Evolutionary conservation across 352 stramenopile species (phyloP).

Genomic region (Globisporangium barbulae): DNA sequence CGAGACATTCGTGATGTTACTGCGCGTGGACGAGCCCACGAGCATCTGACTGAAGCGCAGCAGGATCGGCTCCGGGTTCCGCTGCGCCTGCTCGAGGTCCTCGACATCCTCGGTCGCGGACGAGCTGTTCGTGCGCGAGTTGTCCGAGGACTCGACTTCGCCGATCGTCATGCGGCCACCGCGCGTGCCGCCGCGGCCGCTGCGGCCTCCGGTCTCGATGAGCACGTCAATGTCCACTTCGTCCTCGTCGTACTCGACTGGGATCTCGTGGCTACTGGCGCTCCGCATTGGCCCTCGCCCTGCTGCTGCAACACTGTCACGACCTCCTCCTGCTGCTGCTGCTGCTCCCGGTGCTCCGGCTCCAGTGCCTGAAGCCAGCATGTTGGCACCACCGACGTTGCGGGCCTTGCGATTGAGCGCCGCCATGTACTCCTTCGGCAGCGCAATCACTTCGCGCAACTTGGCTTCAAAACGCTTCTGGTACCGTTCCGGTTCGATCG

Average conservation of each 20-base stretch:
- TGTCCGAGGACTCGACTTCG: constrained; percentile 31
- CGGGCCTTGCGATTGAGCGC: constrained; percentile 9
- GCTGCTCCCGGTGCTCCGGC: not conserved
- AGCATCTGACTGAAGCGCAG: constrained; percentile 39
- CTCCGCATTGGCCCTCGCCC: not conserved
- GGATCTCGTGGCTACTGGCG: not conserved
- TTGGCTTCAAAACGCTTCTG: constrained; percentile 82
- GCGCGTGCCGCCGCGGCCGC: not conserved
- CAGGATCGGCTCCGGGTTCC: constrained; percentile 54
- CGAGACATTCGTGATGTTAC: constrained; percentile 19
- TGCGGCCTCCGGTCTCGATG: constrained; percentile 7
- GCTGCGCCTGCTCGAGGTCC: constrained; percentile 46
- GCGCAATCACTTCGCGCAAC: constrained; percentile 73
- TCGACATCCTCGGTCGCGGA: constrained; percentile 5
- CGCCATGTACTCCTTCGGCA: constrained; percentile 50
- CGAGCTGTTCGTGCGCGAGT: constrained; percentile 18
- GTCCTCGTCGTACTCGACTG: constrained; percentile 1
- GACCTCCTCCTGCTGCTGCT: not conserved
- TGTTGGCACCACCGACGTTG: constrained; percentile 1
- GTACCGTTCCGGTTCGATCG: constrained; percentile 76
- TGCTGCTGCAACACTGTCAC: not conserved
- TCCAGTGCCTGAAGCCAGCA: not conserved
- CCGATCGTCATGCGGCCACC: constrained; percentile 2
- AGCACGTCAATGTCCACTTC: constrained; percentile 17
- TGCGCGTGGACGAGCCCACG: constrained; percentile 19